Evolutionary conservation across 345 rosid genomes (phyloP), one percentile per base, ranked within the genome.

Genomic region (Lepidium sativum): DNA sequence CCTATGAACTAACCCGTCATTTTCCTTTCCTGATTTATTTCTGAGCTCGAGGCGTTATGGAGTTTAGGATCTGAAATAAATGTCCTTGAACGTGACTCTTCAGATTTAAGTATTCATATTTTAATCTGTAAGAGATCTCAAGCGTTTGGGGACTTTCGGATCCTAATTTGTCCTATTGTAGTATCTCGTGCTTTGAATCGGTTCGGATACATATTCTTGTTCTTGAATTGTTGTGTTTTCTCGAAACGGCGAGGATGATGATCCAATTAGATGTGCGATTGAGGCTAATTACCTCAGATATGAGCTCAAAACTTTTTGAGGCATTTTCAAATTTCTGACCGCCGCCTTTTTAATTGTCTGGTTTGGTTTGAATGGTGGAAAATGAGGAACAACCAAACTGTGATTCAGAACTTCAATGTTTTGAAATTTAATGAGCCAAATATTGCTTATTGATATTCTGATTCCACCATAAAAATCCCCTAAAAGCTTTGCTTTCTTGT

Each of bases 391-490:
- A 41, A 6, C 2, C 40, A 31, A 18, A 32, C 1, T 51, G 76
- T 57, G 76, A 72, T 20, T 25, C 56, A 44, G 27, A 6, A 20
- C 50, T n/a, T 43, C 5, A 25, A 7, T 58, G 57, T 60, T 35
- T 4, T 52, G 45, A 6, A 42, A 42, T 8, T n/a, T 0, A n/a
- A 51, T 72, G 71, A 11, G 2, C 68, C 58, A 9, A 16, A 40
- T 59, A 16, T 73, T 34, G 77, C 77, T 73, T 73, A 73, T 73
- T 73, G 77, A 73, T 73, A 73, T 73, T 67, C 77, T 73, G 77
- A 73, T 54, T 53, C 63, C 63, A 59, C 68, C 47, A 18, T 38
- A 37, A 3, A 35, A 17, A 9, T n/a, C 12, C 6, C 3, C 1
- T 23, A 11, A 8, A 4, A 3, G 29, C 14, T 40, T 13, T 27